Base-by-base conservation (phyloP, 768 basidiomycete species). In the Lactifluus volemus region DNA sequence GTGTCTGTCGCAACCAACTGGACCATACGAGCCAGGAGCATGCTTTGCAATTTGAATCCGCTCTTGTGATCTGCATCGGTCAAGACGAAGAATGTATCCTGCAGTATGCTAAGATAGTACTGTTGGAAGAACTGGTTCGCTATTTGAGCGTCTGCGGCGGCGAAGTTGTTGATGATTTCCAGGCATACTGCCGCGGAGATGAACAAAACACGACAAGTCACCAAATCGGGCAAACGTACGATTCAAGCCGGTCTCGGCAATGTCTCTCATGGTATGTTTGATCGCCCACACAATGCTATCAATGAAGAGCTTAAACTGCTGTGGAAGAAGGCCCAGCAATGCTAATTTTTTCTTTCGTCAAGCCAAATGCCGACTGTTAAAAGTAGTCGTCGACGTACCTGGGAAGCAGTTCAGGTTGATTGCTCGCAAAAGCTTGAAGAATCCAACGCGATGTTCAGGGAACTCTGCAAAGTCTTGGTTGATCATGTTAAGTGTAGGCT, bases 211-310 rank as follows among this genome's bases (percentile, higher is more conserved):
- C 41, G 25, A 42, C 60, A 63, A 51, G 49, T 21, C 50, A 32
- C 64, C 30, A 30, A 44, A 17, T 44, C 39, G 56, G 5, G 15
- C 66, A 57, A 64, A 74, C 81, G 56, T 75, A 92, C 89, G 70
- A 68, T 86, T 89, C 61, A 92, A 73, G 47, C 89, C 89, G 47
- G 88, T 90, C 70, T 98, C 96, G 5, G 93, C 92, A 63, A 99
- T 97, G 73, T 98, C 96, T 57, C 96, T 84, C 92, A 97, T 94
- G 15, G 92, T 98, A 76, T 99, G 97, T 74, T 99, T 99, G 78
- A 98, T 96, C n/a, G 94, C 96, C 96, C 97, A 99, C 54, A 96
- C 88, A 65, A 98, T 89, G 62, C 92, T 94, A 73, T 98, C 96
- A 85, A 97, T 98, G 73, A 97, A 89, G 61, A 98, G 77, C 76